Percentiles rank a stretch among this genome's conserved stretches.
These are phyloP conservation scores for Phialophora expanda DNA, from an alignment of 2,329 filamentous ascomycete genomes.

Conservation along the genomic window DNA sequence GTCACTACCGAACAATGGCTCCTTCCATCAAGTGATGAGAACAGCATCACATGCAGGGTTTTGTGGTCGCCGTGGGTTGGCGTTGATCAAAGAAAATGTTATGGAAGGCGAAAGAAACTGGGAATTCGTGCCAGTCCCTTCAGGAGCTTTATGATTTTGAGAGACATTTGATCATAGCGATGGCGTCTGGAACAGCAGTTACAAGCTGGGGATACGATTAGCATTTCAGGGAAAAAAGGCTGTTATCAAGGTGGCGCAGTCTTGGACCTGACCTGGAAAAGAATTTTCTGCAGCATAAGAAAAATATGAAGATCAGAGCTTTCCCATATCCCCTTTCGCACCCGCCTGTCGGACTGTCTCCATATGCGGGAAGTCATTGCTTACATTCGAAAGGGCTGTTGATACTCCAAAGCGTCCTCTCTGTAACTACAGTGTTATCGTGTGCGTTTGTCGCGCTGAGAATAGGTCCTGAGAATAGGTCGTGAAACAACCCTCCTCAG, in stretches of 20 bases:
- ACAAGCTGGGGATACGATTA: not conserved
- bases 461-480: not conserved
- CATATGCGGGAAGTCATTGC: not conserved
- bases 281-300: constrained; percentile 1
- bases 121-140: constrained; percentile 51
- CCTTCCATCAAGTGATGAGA: constrained; percentile 48
- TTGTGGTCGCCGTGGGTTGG: constrained; percentile 51
- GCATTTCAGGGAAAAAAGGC: not conserved
- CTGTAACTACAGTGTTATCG: not conserved
- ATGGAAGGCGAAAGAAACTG: constrained; percentile 52
- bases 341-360: not conserved
- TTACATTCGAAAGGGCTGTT: not conserved
- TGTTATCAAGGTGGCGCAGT: not conserved
- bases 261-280: not conserved
- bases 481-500: too few relatives aligned
- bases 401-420: not conserved
- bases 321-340: not conserved
- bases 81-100: constrained; percentile 52
- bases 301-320: constrained; percentile 2
- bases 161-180: constrained; percentile 27
- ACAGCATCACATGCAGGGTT: constrained; percentile 52
- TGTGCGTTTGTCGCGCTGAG: not conserved
- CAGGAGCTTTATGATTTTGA: constrained; percentile 17
- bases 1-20: constrained; percentile 43
- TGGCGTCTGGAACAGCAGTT: constrained; percentile 24